Base-by-base conservation (phyloP, 1,284 basidiomycete species). In the Cryptococcus sp. region DNA sequence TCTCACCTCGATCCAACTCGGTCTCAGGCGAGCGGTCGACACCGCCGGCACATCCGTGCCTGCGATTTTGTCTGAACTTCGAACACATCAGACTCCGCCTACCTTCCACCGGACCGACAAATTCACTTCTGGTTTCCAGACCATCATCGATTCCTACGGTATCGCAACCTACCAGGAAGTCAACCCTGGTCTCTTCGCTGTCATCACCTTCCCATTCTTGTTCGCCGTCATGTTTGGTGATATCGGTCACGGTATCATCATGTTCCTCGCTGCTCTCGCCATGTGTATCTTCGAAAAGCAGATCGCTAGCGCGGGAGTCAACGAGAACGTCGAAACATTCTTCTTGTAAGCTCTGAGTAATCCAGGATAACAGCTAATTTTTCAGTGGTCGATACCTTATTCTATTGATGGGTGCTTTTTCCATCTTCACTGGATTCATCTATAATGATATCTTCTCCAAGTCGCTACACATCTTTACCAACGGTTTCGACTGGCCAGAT, bases 151-250 rank as follows among this genome's bases (percentile, higher is more conserved):
- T 76, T 87, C 88, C 50, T 99, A 99, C 72, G 96, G 94, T 67
- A 85, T 91, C 49, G 90, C 92, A 11, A 85, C 85, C 1, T 98
- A 99, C 75, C 89, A 97, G 74, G 96, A 99, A 77, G 86, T 93
- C 74, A 98, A 98, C 73, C 94, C 96, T 10, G 96, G 94, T 60
- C 78, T 98, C 32, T 94, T 92, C 72, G 89, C 92, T 3, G 83
- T 96, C 64, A 83, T 92, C 69, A 94, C 91, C 1, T 97, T 97
- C 82, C 96, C 96, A 0, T 98, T 99, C 84, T 78, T 99, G 64
- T 99, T 98, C 66, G 94, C 93, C 11, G 90, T 98, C 78, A 98
- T 99, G 94, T 99, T 99, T 73, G 96, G 94, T 69, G 94, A 99
- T 75, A 88, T 98, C 70, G 96, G 96, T 10, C 94, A 99, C 76